These are phyloP conservation scores for Yamadazyma epiphylla DNA, from an alignment of 1,139 yeast species.

Conservation along the genomic window DNA sequence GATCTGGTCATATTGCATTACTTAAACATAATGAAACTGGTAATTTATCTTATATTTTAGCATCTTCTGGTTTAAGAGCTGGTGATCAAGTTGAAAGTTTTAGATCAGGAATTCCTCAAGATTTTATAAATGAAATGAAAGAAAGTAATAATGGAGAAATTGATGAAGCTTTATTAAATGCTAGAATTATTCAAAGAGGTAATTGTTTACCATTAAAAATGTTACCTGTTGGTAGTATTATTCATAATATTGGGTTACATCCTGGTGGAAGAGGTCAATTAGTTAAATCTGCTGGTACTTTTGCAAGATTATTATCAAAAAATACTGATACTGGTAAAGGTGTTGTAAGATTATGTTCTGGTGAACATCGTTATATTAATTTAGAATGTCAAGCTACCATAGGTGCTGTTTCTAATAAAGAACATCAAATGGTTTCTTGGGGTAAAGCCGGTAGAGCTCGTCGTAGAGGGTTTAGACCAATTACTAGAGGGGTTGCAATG, in stretches of 20 bases:
- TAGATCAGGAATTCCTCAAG: constrained; percentile 81
- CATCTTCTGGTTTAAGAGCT: constrained; percentile 88
- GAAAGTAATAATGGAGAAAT: constrained; percentile 64
- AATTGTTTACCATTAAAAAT: constrained; percentile 88
- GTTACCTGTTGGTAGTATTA: constrained; percentile 91
- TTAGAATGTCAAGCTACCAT: constrained; percentile 89
- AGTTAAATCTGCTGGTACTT: constrained; percentile 93
- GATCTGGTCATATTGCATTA: constrained; percentile 92
- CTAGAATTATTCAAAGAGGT: constrained; percentile 88
- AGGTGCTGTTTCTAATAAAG: constrained; percentile 93
- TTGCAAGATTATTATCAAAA: constrained; percentile 84
- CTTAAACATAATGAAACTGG: constrained; percentile 62
- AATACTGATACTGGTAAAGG: constrained; percentile 69
- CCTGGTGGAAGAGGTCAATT: constrained; percentile 85
- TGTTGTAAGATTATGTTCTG: constrained; percentile 77
- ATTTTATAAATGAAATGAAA: constrained; percentile 67
- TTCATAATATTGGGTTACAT: constrained; percentile 79
- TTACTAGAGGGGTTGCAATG: constrained; percentile 98
- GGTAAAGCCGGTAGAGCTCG: constrained; percentile 98
- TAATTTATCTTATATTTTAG: constrained; percentile 73
- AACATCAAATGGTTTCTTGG: constrained; percentile 82
- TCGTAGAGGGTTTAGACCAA: constrained; percentile 90
- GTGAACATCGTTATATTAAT: constrained; percentile 89
- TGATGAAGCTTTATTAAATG: constrained; percentile 88
- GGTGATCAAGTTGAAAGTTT: constrained; percentile 91